A percentile compares a stretch with the other conserved stretches of the same genome.
These are phyloP conservation scores for Cutaneotrichosporon arboriforme DNA, from an alignment of 1,284 basidiomycete genomes.

Conservation along the genomic window DNA sequence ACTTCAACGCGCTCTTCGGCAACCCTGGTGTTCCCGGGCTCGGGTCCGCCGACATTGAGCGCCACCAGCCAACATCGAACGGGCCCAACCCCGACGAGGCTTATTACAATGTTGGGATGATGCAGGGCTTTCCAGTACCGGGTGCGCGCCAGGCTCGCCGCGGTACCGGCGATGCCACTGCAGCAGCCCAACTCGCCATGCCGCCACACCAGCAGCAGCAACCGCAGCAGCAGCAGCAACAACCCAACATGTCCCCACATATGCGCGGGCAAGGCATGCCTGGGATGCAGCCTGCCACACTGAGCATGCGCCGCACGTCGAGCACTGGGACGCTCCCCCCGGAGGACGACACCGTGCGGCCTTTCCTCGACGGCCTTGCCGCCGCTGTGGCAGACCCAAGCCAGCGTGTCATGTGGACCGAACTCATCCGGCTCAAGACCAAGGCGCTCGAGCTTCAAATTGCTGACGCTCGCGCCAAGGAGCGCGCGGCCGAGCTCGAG, in stretches of 20 bases:
- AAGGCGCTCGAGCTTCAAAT: slow-evolving; percentile 44
- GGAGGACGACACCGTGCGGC: slow-evolving; percentile 16
- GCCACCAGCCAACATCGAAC: slow-evolving; percentile 1
- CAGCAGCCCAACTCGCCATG: background rate
- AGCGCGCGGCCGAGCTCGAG: slow-evolving; percentile 41
- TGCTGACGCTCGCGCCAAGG: slow-evolving; percentile 38
- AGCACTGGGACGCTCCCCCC: background rate
- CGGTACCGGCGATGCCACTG: background rate
- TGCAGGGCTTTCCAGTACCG: slow-evolving; percentile 14
- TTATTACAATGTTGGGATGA: slow-evolving; percentile 7
- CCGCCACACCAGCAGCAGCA: slow-evolving; percentile 6
- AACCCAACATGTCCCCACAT: slow-evolving; percentile 1
- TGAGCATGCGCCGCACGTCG: background rate
- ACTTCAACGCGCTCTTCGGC: too few relatives aligned
- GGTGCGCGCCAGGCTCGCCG: slow-evolving; percentile 7
- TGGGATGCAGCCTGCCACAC: background rate
- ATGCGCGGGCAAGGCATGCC: background rate
- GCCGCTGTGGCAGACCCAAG: slow-evolving; percentile 23
- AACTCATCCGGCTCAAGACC: slow-evolving; percentile 38
- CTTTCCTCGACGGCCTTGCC: slow-evolving; percentile 18
- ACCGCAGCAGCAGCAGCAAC: slow-evolving; percentile 2
- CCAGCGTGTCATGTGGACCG: slow-evolving; percentile 35
- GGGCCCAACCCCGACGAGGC: slow-evolving; percentile 17
- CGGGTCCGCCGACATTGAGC: too few relatives aligned
- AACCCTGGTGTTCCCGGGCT: too few relatives aligned